Base-by-base conservation (phyloP, 768 basidiomycete species). In the Leccinum olivaceopallidum region DNA sequence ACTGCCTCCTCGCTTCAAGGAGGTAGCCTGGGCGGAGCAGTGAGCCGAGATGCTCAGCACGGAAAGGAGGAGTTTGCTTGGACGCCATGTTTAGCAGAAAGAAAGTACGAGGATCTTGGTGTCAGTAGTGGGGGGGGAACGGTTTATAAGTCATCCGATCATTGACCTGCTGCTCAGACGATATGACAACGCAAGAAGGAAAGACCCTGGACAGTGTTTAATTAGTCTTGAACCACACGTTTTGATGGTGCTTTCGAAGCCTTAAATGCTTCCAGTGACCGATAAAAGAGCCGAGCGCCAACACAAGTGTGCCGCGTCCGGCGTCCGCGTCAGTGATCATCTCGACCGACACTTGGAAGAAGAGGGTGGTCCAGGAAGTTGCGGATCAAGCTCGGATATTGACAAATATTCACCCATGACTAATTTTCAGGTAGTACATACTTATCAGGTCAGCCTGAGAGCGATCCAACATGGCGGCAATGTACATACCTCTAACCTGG, bases 21-120 rank as follows among this genome's bases (percentile, higher is more conserved):
- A 81, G 75, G 55, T 71, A 65, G 6, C 62, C 58, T 26, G 80
- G 80, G 5, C 80, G 76, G 58, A 79, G 79, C 34, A 81, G 69
- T 7, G 79, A 80, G 32, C 80, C 80, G 12, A 80, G 60, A 62
- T 80, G 80, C 55, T 81, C 80, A n/a, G 80, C 79, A 28, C 79
- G 75, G 70, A 79, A 79, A 30, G 80, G 80, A 6, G 80, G 79
- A 16, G 37, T 59, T 42, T 72, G 67, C 55, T 66, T 72, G 10
- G 58, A 24, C 0, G 55, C 20, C 68, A 72, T 72, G 6, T 30
- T 59, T 2, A 42, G 48, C 48, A 28, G 30, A 30, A 42, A 6
- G 5, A 20, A 32, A 7, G 48, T 22, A 26, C 7, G 48, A 49
- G 22, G n/a, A 44, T 44, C n/a, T 24, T 49, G 24, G 64, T n/a